phyloP scores from a whole-genome alignment of 176 grass and related monocot species.

The Oryza glaberrima region DNA sequence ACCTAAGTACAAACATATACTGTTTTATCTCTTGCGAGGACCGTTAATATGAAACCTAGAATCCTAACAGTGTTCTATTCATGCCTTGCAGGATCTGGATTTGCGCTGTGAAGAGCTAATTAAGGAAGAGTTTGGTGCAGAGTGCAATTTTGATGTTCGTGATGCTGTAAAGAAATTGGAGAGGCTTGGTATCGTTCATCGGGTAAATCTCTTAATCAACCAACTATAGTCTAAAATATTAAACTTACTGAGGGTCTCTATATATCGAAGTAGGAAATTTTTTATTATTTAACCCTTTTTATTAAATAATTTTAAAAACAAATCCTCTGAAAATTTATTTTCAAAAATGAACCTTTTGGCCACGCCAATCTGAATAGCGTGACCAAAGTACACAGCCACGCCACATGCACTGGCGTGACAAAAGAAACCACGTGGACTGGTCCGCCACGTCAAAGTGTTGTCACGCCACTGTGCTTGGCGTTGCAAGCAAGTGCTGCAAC shows the following conservation, averaged over 20 bases:
- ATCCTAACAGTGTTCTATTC: slow-evolving; percentile 18
- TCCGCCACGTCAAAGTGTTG: no score
- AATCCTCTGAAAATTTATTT: no score
- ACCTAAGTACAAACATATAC: neutral
- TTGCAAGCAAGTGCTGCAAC: no score
- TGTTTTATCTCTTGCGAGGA: neutral
- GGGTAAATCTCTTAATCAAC: slow-evolving; percentile 52
- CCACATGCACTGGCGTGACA: no score
- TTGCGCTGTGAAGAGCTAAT: slow-evolving; percentile 74
- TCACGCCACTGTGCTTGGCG: no score
- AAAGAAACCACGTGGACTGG: no score
- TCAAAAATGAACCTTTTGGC: no score
- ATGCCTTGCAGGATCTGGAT: slow-evolving; percentile 72
- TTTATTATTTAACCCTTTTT: no score
- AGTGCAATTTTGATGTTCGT: slow-evolving; percentile 87
- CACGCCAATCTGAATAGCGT: no score
- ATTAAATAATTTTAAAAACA: no score
- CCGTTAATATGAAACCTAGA: neutral
- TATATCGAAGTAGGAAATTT: neutral
- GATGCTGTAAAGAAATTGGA: slow-evolving; percentile 90
- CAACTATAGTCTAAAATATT: slow-evolving; percentile 3
- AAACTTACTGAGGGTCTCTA: neutral
- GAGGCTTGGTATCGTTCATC: slow-evolving; percentile 79
- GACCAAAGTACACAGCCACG: no score
- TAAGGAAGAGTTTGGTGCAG: slow-evolving; percentile 67